A percentile compares a stretch with the other conserved stretches of the same genome.
These are phyloP conservation scores for Eutrema japonicum DNA, from an alignment of 345 rosid genomes.

Conservation along the genomic window DNA sequence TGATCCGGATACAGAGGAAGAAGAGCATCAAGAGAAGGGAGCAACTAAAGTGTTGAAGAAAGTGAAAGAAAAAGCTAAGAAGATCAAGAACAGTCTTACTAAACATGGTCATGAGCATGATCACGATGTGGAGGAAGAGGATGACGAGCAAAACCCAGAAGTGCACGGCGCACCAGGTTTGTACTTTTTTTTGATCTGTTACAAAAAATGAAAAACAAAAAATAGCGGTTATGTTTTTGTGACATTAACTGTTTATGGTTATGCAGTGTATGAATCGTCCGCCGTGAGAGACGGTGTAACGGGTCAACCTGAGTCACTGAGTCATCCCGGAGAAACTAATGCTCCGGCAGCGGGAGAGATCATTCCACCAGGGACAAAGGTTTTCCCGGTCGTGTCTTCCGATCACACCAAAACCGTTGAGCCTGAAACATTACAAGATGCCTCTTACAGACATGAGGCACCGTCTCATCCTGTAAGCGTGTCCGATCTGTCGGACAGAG, in stretches of 20 bases:
- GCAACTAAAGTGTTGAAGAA: slow-evolving; percentile 62
- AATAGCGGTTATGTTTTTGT: background rate
- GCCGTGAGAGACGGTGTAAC: slow-evolving; percentile 37
- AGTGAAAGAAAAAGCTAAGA: slow-evolving; percentile 78
- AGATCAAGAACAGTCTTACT: slow-evolving; percentile 66
- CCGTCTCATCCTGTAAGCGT: slow-evolving; percentile 9
- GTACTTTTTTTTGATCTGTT: background rate
- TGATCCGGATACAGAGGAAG: slow-evolving; percentile 47
- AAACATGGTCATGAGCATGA: slow-evolving; percentile 54
- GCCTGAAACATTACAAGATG: slow-evolving; percentile 26
- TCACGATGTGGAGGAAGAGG: slow-evolving; percentile 64
- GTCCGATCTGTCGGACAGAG: slow-evolving; percentile 25
- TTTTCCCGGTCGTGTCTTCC: slow-evolving; percentile 33
- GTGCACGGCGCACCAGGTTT: slow-evolving; percentile 59
- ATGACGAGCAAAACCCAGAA: slow-evolving; percentile 59
- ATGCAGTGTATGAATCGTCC: slow-evolving; percentile 34
- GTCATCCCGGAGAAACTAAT: slow-evolving; percentile 37
- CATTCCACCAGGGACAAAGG: slow-evolving; percentile 38
- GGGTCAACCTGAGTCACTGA: slow-evolving; percentile 38
- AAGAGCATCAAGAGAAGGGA: slow-evolving; percentile 58
- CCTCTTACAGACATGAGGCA: slow-evolving; percentile 19
- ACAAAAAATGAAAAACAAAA: too few relatives aligned
- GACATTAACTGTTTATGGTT: background rate
- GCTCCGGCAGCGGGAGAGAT: slow-evolving; percentile 37
- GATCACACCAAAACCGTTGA: slow-evolving; percentile 29